Evolutionary conservation across 2,329 filamentous ascomycete species (phyloP).

Genomic region (Sporothrix euskadiensis): DNA sequence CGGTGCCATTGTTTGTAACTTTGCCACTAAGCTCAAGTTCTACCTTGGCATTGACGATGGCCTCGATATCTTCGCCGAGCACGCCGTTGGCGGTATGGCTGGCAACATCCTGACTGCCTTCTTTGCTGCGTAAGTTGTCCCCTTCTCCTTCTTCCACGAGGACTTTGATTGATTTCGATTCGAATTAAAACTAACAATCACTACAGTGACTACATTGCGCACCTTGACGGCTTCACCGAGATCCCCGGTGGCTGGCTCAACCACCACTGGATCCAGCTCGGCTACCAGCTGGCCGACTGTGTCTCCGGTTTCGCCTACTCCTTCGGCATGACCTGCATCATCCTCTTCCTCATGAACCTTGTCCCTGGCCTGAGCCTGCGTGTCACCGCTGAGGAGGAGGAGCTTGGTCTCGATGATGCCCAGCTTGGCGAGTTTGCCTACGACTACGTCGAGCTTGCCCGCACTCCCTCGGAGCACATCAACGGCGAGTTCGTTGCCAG

Average conservation of each 20-base stretch:
- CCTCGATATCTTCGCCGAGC: slow-evolving; percentile 84
- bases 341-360: slow-evolving; percentile 77
- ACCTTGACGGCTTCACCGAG: slow-evolving; percentile 67
- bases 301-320: slow-evolving; percentile 74
- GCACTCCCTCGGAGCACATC: slow-evolving; percentile 41
- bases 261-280: slow-evolving; percentile 78
- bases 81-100: slow-evolving; percentile 74
- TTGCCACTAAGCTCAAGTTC: slow-evolving; percentile 89
- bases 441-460: slow-evolving; percentile 81
- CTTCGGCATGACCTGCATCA: slow-evolving; percentile 73
- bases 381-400: slow-evolving; percentile 73
- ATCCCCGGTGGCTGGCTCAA: slow-evolving; percentile 82
- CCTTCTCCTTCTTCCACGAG: too few relatives aligned
- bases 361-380: slow-evolving; percentile 75
- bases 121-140: slow-evolving; percentile 63
- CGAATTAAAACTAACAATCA: background rate
- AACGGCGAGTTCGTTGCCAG: slow-evolving; percentile 27
- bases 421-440: slow-evolving; percentile 96
- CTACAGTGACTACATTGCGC: slow-evolving; percentile 69
- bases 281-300: slow-evolving; percentile 81
- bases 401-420: slow-evolving; percentile 81
- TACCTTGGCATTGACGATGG: slow-evolving; percentile 78
- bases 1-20: slow-evolving; percentile 79
- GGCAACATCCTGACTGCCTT: slow-evolving; percentile 79
- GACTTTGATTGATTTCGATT: too few relatives aligned